Percentiles rank a stretch among this genome's conserved stretches.
Evolutionary conservation across 352 stramenopile genomes (phyloP).

Genomic region (Halophytophthora batemanensis): DNA sequence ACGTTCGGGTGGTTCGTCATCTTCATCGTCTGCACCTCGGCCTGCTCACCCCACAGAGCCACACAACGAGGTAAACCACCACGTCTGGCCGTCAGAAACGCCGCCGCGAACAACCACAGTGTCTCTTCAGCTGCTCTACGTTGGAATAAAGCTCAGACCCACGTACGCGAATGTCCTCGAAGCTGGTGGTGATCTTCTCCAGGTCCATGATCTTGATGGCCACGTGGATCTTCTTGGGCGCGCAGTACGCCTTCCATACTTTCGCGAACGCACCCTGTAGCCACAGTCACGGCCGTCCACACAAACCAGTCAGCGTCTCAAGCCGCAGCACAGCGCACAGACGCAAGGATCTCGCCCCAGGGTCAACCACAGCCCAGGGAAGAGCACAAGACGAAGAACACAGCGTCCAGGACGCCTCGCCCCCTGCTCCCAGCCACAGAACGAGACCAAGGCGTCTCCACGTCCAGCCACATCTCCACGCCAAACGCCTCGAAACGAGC

Average conservation of each 20-base stretch:
- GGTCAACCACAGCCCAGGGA: neutral
- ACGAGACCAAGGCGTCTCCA: too few relatives aligned
- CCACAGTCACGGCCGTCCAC: conserved; percentile 2
- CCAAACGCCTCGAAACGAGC: neutral
- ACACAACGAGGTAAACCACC: neutral
- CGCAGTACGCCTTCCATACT: conserved; percentile 95
- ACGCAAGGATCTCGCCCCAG: neutral
- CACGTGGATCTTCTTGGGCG: conserved; percentile 84
- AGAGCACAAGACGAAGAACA: too few relatives aligned
- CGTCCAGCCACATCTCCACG: too few relatives aligned
- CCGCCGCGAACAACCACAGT: too few relatives aligned
- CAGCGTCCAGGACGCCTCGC: too few relatives aligned
- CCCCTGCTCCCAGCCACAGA: too few relatives aligned
- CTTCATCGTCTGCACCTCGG: conserved; percentile 98
- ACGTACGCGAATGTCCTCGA: conserved; percentile 86
- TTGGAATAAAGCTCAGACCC: too few relatives aligned
- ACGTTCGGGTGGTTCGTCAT: conserved; percentile 98
- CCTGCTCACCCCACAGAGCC: conserved; percentile 24
- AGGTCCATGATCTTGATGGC: conserved; percentile 99
- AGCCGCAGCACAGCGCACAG: neutral
- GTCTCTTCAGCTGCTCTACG: too few relatives aligned
- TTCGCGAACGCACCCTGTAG: conserved; percentile 96
- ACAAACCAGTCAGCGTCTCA: neutral
- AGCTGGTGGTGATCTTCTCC: conserved; percentile 97
- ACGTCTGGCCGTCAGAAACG: too few relatives aligned